A percentile compares a stretch with the other conserved stretches of the same genome.
phyloP scores from a whole-genome alignment of 2,329 filamentous ascomycete genomes.

The Aspergillus caelatus region DNA sequence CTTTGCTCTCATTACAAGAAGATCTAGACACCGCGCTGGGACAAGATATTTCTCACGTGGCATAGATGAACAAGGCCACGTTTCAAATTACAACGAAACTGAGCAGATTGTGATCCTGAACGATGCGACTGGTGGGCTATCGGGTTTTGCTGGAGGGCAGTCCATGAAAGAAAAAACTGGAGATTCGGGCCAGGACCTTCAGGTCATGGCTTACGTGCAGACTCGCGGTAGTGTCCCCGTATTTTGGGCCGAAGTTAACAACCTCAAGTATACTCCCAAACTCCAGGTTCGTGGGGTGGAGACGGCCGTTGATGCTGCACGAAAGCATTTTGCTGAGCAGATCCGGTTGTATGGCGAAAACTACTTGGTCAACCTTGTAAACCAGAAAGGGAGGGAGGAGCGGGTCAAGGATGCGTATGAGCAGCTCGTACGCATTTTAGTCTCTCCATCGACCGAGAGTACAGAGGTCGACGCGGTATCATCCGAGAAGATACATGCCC shows the following conservation, averaged over 20 bases:
- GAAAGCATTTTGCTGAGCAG: conserved; percentile 90
- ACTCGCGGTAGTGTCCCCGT: conserved; percentile 94
- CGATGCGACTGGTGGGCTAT: conserved; percentile 72
- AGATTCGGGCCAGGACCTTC: conserved; percentile 70
- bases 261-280: conserved; percentile 85
- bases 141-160: conserved; percentile 77
- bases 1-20: conserved; percentile 82
- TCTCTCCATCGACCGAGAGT: conserved; percentile 68
- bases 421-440: conserved; percentile 76
- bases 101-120: conserved; percentile 92
- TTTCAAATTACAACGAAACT: conserved; percentile 99
- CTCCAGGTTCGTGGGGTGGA: conserved; percentile 86
- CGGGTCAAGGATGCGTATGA: conserved; percentile 93
- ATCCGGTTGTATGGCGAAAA: conserved; percentile 93
- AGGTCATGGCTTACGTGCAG: conserved; percentile 93
- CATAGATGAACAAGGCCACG: conserved; percentile 88
- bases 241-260: conserved; percentile 96
- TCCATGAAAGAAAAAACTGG: conserved; percentile 73
- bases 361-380: conserved; percentile 95
- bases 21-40: conserved; percentile 84
- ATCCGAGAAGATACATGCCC: conserved; percentile 77
- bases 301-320: conserved; percentile 74
- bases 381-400: conserved; percentile 89
- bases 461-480: conserved; percentile 67
- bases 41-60: conserved; percentile 95